phyloP scores from a whole-genome alignment of 2,329 filamentous ascomycete genomes.

The Diaporthe batatas region DNA sequence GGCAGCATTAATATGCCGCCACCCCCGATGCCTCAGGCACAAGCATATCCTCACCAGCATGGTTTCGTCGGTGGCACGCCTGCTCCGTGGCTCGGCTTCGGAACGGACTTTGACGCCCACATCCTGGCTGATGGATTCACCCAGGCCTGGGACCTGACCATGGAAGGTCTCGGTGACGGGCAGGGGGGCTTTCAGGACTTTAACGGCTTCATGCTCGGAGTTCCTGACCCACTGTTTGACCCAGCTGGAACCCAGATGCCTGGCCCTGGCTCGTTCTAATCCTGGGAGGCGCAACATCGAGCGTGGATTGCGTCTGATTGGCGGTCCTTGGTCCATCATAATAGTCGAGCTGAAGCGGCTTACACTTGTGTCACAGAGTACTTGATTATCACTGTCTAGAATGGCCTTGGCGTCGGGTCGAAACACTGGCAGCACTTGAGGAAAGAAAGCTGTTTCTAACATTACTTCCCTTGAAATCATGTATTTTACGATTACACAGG shows the following conservation, averaged over 20 bases:
- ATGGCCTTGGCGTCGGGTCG: too few species aligned
- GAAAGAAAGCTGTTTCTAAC: neutral
- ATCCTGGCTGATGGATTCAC: constrained; percentile 56
- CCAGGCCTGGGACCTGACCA: constrained; percentile 59
- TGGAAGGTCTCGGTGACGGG: constrained; percentile 53
- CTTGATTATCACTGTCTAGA: neutral
- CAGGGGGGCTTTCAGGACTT: constrained; percentile 42
- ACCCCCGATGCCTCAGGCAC: constrained; percentile 41
- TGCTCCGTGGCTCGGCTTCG: constrained; percentile 51
- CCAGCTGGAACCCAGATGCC: constrained; percentile 33
- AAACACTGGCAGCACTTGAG: neutral
- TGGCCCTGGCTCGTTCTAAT: constrained; percentile 35
- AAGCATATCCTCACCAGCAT: constrained; percentile 42
- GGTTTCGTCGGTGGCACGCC: constrained; percentile 37
- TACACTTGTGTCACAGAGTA: neutral
- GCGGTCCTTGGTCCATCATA: neutral
- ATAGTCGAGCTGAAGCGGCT: neutral
- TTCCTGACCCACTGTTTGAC: constrained; percentile 43
- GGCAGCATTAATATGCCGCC: constrained; percentile 39
- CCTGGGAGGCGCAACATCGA: constrained; percentile 2
- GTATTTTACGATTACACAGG: neutral
- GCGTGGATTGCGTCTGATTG: neutral
- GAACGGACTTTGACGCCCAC: constrained; percentile 52
- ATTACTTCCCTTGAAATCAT: neutral
- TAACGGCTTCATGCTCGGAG: constrained; percentile 33